Base-by-base conservation (phyloP, 441 rosid species). In the Croton laevigatus region DNA sequence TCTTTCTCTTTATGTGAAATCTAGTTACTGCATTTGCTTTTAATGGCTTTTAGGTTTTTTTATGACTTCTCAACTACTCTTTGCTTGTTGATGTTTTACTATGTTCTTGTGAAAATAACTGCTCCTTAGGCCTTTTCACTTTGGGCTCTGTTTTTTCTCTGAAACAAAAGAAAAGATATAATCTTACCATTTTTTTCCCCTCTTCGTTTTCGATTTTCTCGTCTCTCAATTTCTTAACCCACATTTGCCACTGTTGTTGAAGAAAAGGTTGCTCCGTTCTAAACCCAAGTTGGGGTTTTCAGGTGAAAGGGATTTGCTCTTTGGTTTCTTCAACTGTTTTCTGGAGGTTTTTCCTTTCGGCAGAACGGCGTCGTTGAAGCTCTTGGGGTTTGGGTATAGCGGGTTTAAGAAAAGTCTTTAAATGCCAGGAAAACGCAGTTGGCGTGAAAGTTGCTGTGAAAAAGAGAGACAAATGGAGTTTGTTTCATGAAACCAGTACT, bases 401-500 rank as follows among this genome's bases (percentile, higher is more conserved):
- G 14, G n/a, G 36, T 57, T 57, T 54, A 8, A 36, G 23, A 8
- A 36, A 46, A 13, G 12, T 45, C 20, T 48, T 59, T 34, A 16
- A 14, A 10, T 8, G 10, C 40, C 20, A 12, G 59, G 20, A 9
- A 59, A 70, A 62, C 57, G 70, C 61, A 44, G 61, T 61, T 71
- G 12, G 51, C n/a, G 58, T 52, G 58, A 32, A 52, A 19, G 22
- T 61, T 68, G 37, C 4, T 8, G 16, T 27, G 53, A 38, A 63
- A 40, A 55, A 34, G 3, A 16, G 46, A n/a, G n/a, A n/a, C n/a
- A 65, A 52, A 68, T 63, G 73, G 72, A 53, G 65, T 68, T 72
- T 8, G 42, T 79, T 73, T 75, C 34, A 53, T 80, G 80, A 81
- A 70, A 62, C 75, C 76, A 71, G 71, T 78, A 53, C 40, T 68